These are phyloP conservation scores for Silene noctiflora DNA, from an alignment of 179 eudicot genomes.

Conservation along the genomic window DNA sequence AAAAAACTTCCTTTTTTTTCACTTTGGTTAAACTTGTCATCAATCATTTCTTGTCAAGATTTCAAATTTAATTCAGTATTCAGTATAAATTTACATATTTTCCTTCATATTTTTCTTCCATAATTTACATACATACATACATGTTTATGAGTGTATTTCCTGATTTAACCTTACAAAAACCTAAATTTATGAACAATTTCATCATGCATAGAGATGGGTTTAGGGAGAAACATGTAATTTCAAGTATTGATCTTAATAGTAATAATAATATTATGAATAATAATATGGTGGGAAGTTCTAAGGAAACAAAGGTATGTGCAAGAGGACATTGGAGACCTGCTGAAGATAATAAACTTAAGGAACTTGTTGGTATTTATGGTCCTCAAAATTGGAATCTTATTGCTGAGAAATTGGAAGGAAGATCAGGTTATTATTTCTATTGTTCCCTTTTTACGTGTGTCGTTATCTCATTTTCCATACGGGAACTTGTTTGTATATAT, in stretches of 20 bases:
- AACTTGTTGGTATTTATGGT: slow-evolving; percentile 69
- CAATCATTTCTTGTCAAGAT: slow-evolving; percentile 23
- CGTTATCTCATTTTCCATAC: neutral
- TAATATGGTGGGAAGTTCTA: slow-evolving; percentile 20
- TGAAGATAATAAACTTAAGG: slow-evolving; percentile 61
- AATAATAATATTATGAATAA: neutral
- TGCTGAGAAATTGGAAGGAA: slow-evolving; percentile 67
- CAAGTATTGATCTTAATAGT: slow-evolving; percentile 43
- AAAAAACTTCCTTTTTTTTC: neutral
- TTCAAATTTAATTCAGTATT: neutral
- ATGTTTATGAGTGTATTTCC: too few species aligned
- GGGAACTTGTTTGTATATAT: too few species aligned
- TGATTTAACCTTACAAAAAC: too few species aligned
- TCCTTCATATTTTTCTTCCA: too few species aligned
- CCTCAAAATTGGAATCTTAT: slow-evolving; percentile 81
- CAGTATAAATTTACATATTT: too few species aligned
- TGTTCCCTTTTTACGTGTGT: neutral
- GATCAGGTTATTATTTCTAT: slow-evolving; percentile 48
- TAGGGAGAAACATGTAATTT: slow-evolving; percentile 10
- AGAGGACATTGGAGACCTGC: slow-evolving; percentile 90
- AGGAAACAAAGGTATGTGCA: slow-evolving; percentile 50
- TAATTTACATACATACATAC: too few species aligned
- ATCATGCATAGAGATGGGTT: slow-evolving; percentile 13
- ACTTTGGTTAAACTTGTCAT: slow-evolving; percentile 16
- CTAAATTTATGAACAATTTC: slow-evolving; percentile 16